Base-by-base conservation (phyloP, 139 green algal species). In the Spirogloea muscicola region DNA sequence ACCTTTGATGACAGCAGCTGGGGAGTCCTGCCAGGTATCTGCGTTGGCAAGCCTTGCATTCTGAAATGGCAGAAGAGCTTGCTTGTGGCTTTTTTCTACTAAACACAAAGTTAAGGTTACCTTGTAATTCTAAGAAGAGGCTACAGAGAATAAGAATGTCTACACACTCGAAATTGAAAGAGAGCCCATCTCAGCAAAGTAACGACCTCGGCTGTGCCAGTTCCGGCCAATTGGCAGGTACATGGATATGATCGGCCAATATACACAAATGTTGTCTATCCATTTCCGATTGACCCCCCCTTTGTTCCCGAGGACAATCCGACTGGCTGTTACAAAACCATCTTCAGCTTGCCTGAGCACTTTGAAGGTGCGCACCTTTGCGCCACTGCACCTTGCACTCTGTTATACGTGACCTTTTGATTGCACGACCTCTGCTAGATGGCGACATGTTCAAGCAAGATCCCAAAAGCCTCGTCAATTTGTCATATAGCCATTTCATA, bases 241-340 rank as follows among this genome's bases (percentile, higher is more conserved):
- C 69, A 91, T 46, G 93, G 93, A 5, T 27, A 68, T n/a, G 89
- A 92, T 40, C 85, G 59, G 3, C 94, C 94, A 13, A 94, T 96
- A 75, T 98, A 98, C 82, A 94, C 91, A 25, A 98, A 98, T 76
- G 91, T 96, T 39, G 64, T 88, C 2, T 98, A 98, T 82, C 92
- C 94, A 21, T 96, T 96, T 46, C 88, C 89, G 6, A 59, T 95
- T 3, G 82, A 90, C 60, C 91, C 94, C 5, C 94, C 94, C 3
- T 88, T 82, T 51, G 91, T 96, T 27, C 91, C 90, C 0, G 3
- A 40, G 1, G 63, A 82, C 3, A 98, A 98, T 77, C 93, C 94
- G 38, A 97, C 93, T 1, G 93, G 90, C 10, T 96, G 89, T 81
- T 98, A 96, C 76, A 83, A 85, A 7, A 79, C 79, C 39, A 64